Percentiles rank a stretch among this genome's conserved stretches.
Evolutionary conservation across 306 rosid species (phyloP).

Genomic region (Cicer bijugum): DNA sequence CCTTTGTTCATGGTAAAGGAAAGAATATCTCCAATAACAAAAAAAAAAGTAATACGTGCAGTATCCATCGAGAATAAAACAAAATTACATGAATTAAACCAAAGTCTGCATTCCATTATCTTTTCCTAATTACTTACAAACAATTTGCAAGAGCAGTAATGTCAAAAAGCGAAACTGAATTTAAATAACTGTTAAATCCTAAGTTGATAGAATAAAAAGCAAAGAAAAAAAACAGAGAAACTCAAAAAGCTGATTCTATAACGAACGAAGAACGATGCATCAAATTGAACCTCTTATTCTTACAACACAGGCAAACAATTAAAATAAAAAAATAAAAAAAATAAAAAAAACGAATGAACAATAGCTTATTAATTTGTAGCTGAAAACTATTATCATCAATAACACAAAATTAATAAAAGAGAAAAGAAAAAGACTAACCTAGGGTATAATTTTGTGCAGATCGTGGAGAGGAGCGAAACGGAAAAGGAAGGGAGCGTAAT

Average conservation of each 20-base stretch:
- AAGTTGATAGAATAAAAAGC: not conserved
- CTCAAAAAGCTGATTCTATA: conserved; percentile 21
- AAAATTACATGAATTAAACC: conserved; percentile 14
- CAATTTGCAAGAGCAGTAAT: not conserved
- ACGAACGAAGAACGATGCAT: conserved; percentile 1
- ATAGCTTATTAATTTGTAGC: not conserved
- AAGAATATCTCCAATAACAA: conserved; percentile 3
- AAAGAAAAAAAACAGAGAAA: conserved; percentile 4
- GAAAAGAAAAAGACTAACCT: conserved; percentile 34
- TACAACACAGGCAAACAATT: not conserved
- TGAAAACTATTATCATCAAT: not conserved
- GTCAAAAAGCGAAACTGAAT: not conserved
- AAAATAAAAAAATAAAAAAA: no score
- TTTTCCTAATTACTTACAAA: conserved; percentile 16
- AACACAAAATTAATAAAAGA: not conserved
- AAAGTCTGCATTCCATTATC: conserved; percentile 2
- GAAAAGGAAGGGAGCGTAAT: not conserved
- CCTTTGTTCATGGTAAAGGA: not conserved
- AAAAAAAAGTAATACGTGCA: not conserved
- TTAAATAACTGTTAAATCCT: not conserved
- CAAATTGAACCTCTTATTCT: conserved; percentile 13
- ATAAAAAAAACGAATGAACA: not conserved
- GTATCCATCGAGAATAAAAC: not conserved
- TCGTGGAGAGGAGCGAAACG: conserved; percentile 1
- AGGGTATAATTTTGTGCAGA: conserved; percentile 24